These are phyloP conservation scores for Hansenula lynferdii DNA, from an alignment of 1,139 yeast species.

Conservation along the genomic window DNA sequence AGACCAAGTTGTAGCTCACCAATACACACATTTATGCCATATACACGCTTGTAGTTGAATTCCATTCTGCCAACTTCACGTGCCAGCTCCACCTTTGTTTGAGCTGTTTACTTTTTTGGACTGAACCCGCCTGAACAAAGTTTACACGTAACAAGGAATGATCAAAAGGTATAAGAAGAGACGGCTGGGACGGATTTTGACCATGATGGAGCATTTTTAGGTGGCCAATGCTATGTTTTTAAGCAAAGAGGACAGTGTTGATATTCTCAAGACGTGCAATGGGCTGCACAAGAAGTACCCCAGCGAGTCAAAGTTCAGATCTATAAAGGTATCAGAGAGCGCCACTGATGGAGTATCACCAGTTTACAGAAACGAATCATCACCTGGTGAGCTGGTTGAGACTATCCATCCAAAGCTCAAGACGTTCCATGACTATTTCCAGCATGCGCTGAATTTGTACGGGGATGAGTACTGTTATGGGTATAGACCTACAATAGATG, in stretches of 20 bases:
- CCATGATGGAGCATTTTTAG: no score
- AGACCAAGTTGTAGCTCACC: background rate
- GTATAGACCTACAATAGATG: constrained; percentile 24
- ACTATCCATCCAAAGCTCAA: constrained; percentile 32
- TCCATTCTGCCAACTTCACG: no score
- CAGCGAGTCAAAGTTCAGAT: constrained; percentile 2
- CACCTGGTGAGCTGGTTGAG: constrained; percentile 28
- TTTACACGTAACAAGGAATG: no score
- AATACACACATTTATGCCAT: no score
- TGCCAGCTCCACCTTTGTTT: background rate
- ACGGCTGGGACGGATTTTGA: no score
- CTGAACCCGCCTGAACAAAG: no score
- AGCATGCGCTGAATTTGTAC: constrained; percentile 23
- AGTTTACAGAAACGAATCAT: constrained; percentile 36
- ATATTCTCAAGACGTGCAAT: background rate
- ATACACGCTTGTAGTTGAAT: no score
- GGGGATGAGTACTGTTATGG: constrained; percentile 30
- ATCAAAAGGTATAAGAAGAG: no score
- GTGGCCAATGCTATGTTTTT: background rate
- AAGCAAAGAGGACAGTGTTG: background rate
- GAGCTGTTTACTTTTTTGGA: constrained; percentile 1
- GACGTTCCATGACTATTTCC: constrained; percentile 34
- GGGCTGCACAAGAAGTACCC: background rate
- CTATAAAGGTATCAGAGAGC: constrained; percentile 4
- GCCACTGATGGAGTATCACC: constrained; percentile 4